A percentile compares a stretch with the other conserved stretches of the same genome.
Evolutionary conservation across 179 eudicot genomes (phyloP).

Genomic region (Beta macrorhiza): DNA sequence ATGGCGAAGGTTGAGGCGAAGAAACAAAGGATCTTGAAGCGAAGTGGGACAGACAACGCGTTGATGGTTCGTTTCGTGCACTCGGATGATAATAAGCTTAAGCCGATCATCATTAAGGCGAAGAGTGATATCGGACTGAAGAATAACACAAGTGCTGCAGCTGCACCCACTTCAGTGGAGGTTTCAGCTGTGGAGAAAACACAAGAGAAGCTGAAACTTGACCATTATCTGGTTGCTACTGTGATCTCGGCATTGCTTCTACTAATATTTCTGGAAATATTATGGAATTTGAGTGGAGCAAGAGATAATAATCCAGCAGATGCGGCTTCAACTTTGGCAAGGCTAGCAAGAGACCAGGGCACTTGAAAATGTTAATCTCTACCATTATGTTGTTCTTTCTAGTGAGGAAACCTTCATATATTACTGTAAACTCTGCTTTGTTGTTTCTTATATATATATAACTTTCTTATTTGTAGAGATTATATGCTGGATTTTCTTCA

Average conservation of each 20-base stretch:
- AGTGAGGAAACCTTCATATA: not conserved
- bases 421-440: too few species aligned
- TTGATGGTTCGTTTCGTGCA: slow-evolving; percentile 26
- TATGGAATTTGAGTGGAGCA: not conserved
- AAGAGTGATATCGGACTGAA: slow-evolving; percentile 11
- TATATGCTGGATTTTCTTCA: too few species aligned
- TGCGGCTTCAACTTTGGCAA: not conserved
- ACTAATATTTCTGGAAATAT: not conserved
- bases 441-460: not conserved
- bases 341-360: not conserved
- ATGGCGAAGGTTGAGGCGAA: slow-evolving; percentile 30
- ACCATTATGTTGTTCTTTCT: not conserved
- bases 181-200: not conserved
- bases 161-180: not conserved
- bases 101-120: slow-evolving; percentile 28
- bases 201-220: not conserved
- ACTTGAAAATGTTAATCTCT: not conserved
- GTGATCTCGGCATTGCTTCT: not conserved
- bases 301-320: not conserved
- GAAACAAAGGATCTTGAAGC: slow-evolving; percentile 20
- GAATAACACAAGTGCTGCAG: not conserved
- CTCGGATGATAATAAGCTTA: slow-evolving; percentile 20
- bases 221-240: not conserved
- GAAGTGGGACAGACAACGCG: slow-evolving; percentile 18
- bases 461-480: too few species aligned